phyloP scores from a whole-genome alignment of 2,329 filamentous ascomycete species.

The Sphaerulina populicola region DNA sequence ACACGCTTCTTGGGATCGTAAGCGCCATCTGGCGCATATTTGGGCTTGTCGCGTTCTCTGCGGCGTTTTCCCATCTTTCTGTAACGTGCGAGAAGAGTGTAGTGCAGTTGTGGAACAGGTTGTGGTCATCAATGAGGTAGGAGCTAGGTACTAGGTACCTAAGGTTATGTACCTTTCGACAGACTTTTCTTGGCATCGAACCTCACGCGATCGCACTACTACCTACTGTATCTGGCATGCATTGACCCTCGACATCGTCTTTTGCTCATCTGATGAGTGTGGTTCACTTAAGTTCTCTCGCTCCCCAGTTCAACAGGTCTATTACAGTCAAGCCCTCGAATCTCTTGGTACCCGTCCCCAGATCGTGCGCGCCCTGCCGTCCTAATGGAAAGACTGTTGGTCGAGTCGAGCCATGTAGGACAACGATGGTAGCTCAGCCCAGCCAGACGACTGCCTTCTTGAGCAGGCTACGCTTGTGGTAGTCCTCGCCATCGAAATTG shows the following conservation, averaged over 20 bases:
- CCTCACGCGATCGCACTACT: too few relatives aligned
- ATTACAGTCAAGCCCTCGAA: not conserved
- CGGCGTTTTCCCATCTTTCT: conserved; percentile 24
- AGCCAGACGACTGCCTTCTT: conserved; percentile 13
- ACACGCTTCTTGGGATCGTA: conserved; percentile 32
- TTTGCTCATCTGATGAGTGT: too few relatives aligned
- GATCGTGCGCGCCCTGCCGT: not conserved
- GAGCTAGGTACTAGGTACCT: not conserved
- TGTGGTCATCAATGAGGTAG: conserved; percentile 7
- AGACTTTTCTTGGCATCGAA: conserved; percentile 7
- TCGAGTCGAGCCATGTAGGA: not conserved
- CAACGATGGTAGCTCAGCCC: not conserved
- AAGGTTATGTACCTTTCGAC: not conserved
- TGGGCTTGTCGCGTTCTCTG: conserved; percentile 30
- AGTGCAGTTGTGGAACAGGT: not conserved
- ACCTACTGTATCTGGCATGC: too few relatives aligned
- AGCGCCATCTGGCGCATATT: conserved; percentile 22
- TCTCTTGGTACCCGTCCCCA: not conserved
- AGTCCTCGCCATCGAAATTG: conserved; percentile 9
- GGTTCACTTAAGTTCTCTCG: too few relatives aligned
- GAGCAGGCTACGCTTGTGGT: not conserved
- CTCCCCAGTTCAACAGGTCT: not conserved
- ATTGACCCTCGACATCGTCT: too few relatives aligned
- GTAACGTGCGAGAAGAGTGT: not conserved
- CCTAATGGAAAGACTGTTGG: not conserved